Evolutionary conservation across 805 yeast genomes (phyloP).

Genomic region (Pichia thaimueangensis): DNA sequence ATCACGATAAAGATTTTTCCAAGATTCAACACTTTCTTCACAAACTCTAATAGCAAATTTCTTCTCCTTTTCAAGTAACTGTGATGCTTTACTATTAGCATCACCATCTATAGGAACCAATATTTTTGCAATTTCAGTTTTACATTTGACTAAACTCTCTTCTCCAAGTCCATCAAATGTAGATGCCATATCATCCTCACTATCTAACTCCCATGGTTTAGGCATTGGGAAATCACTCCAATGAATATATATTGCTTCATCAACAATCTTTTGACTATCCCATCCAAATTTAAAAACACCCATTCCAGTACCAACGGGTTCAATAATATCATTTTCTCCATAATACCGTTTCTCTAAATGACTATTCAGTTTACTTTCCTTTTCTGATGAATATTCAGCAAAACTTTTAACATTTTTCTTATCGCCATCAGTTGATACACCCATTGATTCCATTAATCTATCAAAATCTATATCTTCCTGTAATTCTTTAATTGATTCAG

Average conservation of each 20-base stretch:
- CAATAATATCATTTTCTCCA: slow-evolving; percentile 6
- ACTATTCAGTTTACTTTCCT: neutral
- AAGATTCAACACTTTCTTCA: slow-evolving; percentile 12
- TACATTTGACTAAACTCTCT: slow-evolving; percentile 11
- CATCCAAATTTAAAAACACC: slow-evolving; percentile 27
- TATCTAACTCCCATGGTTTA: slow-evolving; percentile 53
- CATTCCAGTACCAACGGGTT: slow-evolving; percentile 8
- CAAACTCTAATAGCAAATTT: slow-evolving; percentile 22
- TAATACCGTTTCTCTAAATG: neutral
- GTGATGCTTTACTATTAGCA: neutral
- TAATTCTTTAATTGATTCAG: neutral
- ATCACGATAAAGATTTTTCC: slow-evolving; percentile 15
- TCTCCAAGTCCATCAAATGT: slow-evolving; percentile 10
- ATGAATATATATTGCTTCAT: slow-evolving; percentile 42
- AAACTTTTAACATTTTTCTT: neutral
- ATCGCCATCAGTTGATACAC: neutral
- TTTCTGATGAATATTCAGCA: neutral
- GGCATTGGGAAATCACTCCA: slow-evolving; percentile 62
- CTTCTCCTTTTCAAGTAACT: slow-evolving; percentile 15
- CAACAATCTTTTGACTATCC: slow-evolving; percentile 27
- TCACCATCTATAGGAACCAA: neutral
- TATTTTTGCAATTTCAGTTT: neutral
- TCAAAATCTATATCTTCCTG: neutral
- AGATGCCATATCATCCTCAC: slow-evolving; percentile 7
- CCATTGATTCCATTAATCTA: neutral